phyloP scores from a whole-genome alignment of 1,284 basidiomycete species.

The Pseudozyma flocculosa region DNA sequence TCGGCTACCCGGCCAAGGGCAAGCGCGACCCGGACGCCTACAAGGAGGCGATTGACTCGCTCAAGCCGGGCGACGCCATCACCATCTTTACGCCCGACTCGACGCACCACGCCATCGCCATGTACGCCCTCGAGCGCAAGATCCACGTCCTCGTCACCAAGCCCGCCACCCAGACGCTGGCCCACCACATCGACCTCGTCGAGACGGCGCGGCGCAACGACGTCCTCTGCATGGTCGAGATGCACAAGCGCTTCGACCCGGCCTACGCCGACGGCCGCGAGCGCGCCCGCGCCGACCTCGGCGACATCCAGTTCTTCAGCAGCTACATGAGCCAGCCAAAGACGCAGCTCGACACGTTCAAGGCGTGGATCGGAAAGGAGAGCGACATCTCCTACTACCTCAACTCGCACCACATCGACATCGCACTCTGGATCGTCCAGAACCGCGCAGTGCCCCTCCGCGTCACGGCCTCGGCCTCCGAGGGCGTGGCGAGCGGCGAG shows the following conservation, averaged over 20 bases:
- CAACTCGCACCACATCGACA: conserved; percentile 81
- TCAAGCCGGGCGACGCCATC: conserved; percentile 79
- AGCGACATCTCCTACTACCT: conserved; percentile 74
- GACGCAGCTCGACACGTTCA: conserved; percentile 87
- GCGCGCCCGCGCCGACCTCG: conserved; percentile 72
- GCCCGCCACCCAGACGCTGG: conserved; percentile 81
- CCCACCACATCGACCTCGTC: conserved; percentile 77
- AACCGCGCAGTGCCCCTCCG: conserved; percentile 69
- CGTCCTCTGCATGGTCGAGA: conserved; percentile 86
- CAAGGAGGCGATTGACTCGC: conserved; percentile 77
- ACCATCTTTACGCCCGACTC: conserved; percentile 76
- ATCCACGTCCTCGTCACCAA: conserved; percentile 89
- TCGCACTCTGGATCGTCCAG: conserved; percentile 73
- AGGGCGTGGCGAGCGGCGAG: conserved; percentile 81
- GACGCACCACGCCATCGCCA: conserved; percentile 81
- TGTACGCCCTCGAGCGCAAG: conserved; percentile 78
- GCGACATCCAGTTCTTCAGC: conserved; percentile 81
- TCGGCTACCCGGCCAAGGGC: conserved; percentile 73
- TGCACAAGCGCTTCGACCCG: conserved; percentile 76
- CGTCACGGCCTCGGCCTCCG: conserved; percentile 82
- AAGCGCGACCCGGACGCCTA: conserved; percentile 77
- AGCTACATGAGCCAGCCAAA: conserved; percentile 86
- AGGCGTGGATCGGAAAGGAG: conserved; percentile 89
- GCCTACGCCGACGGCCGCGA: conserved; percentile 83
- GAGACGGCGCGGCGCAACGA: conserved; percentile 73